These are phyloP conservation scores for Aspergillus ochraceus DNA, from an alignment of 2,329 filamentous ascomycete genomes.

Conservation along the genomic window DNA sequence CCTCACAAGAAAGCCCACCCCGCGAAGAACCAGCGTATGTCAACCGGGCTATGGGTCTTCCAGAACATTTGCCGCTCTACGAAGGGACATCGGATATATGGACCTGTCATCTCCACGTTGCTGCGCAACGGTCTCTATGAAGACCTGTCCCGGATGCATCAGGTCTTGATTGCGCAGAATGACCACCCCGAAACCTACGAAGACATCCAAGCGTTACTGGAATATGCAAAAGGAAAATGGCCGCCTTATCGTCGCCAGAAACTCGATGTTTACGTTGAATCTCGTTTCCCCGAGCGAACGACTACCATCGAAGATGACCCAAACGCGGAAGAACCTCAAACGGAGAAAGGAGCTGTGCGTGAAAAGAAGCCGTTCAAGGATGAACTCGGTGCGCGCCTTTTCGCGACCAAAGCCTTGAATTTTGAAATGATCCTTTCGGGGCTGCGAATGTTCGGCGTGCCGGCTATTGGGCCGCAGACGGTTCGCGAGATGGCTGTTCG, in stretches of 20 bases:
- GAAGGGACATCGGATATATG: slow-evolving; percentile 44
- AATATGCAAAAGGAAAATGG: slow-evolving; percentile 37
- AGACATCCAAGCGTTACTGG: slow-evolving; percentile 42
- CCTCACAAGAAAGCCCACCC: slow-evolving; percentile 14
- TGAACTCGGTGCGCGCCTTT: slow-evolving; percentile 72
- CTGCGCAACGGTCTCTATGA: slow-evolving; percentile 37
- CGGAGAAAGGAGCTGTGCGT: slow-evolving; percentile 7
- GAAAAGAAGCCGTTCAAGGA: slow-evolving; percentile 60
- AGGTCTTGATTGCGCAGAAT: slow-evolving; percentile 39
- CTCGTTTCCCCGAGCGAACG: slow-evolving; percentile 15
- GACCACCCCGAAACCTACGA: slow-evolving; percentile 44
- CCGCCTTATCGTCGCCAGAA: slow-evolving; percentile 23
- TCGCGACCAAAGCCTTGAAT: slow-evolving; percentile 73
- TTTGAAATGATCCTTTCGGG: slow-evolving; percentile 71
- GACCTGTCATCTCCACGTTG: slow-evolving; percentile 42
- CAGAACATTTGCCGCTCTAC: slow-evolving; percentile 43
- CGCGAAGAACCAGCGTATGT: slow-evolving; percentile 8
- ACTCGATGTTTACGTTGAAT: slow-evolving; percentile 22
- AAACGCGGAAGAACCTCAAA: slow-evolving; percentile 1
- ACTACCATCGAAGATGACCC: slow-evolving; percentile 12
- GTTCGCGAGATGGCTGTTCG: slow-evolving; percentile 74
- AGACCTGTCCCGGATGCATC: slow-evolving; percentile 49
- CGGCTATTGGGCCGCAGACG: slow-evolving; percentile 71
- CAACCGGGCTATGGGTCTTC: slow-evolving; percentile 36
- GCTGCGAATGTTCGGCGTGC: slow-evolving; percentile 68